These are phyloP conservation scores for Knoxia roxburghii DNA, from an alignment of 257 asterid species.

Conservation along the genomic window DNA sequence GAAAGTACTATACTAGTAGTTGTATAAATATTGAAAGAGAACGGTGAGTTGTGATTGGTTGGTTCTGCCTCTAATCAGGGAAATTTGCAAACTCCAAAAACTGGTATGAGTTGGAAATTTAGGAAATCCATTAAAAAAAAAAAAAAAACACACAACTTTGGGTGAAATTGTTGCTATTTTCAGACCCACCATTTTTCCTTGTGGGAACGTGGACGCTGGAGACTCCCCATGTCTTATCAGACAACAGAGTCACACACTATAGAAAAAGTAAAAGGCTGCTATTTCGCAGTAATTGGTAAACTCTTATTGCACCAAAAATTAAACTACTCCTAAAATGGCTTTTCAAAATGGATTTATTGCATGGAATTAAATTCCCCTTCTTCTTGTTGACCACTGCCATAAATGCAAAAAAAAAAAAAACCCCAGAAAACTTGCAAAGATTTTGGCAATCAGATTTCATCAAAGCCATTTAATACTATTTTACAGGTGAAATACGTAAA, in stretches of 20 bases:
- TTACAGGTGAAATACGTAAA: too few relatives aligned
- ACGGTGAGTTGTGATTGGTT: constrained; percentile 21
- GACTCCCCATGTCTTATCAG: constrained; percentile 8
- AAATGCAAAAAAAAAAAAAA: background rate
- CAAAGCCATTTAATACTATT: too few relatives aligned
- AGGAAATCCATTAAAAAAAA: too few relatives aligned
- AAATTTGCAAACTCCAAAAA: constrained; percentile 10
- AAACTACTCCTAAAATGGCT: background rate
- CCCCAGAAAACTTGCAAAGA: too few relatives aligned
- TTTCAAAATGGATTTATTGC: background rate
- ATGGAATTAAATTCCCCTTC: background rate
- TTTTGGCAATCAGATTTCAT: too few relatives aligned
- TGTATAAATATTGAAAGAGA: constrained; percentile 1
- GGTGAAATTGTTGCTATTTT: constrained; percentile 18
- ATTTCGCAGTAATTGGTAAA: constrained; percentile 2
- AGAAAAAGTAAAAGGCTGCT: constrained; percentile 11
- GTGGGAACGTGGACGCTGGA: constrained; percentile 1
- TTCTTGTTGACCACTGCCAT: too few relatives aligned
- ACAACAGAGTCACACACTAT: too few relatives aligned
- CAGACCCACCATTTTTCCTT: constrained; percentile 9
- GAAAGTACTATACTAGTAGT: background rate
- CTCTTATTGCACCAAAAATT: background rate
- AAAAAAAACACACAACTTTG: background rate
- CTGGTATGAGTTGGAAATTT: constrained; percentile 15
- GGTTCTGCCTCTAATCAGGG: constrained; percentile 9